Evolutionary conservation across 1,284 basidiomycete genomes (phyloP), one percentile per base, ranked within the genome.

Genomic region (Malassezia sympodialis): DNA sequence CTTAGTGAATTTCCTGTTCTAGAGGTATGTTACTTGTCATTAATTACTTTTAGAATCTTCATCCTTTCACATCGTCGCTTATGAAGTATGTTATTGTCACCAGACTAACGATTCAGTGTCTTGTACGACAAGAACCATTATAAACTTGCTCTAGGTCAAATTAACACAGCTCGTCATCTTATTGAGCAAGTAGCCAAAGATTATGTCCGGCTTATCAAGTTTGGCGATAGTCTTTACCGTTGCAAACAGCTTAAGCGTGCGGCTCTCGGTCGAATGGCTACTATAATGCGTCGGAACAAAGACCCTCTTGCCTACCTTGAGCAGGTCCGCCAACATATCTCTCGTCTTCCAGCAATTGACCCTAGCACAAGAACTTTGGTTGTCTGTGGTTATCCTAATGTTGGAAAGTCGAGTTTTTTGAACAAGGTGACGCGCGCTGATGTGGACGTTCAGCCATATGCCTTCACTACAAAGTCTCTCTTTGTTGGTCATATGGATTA

Each of bases 1-100:
- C 79, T 99, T 66, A 82, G 83, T 43, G 93, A 98, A 76, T 99
- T 99, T 77, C 93, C 93, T 17, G 85, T 96, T 76, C 85, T 98
- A 55, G 91, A 98, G 77, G 89, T 90, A 69, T 67, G 77, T 70
- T 40, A 10, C 17, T 19, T 6, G 15, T 11, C 21, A 2, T 17
- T 34, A 1, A 31, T 15, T 32, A 24, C 59, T 54, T 58, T 47
- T 53, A 69, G 60, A 69, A 72, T 53, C 50, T 73, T 41, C 72
- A 73, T 44, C 72, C 72, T 21, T 73, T 73, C 45, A 66, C 63
- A 46, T 71, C 72, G 8, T 73, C 72, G 21, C 60, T 73, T 27
- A 68, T 73, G 64, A 73, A 73, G 55, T 58, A 49, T 8, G 56
- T 61, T 2, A 11, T 1, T 48, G 1, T 4, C 10, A 5, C 17